Base-by-base conservation (phyloP, 345 rosid species). In the Hevea brasiliensis region DNA sequence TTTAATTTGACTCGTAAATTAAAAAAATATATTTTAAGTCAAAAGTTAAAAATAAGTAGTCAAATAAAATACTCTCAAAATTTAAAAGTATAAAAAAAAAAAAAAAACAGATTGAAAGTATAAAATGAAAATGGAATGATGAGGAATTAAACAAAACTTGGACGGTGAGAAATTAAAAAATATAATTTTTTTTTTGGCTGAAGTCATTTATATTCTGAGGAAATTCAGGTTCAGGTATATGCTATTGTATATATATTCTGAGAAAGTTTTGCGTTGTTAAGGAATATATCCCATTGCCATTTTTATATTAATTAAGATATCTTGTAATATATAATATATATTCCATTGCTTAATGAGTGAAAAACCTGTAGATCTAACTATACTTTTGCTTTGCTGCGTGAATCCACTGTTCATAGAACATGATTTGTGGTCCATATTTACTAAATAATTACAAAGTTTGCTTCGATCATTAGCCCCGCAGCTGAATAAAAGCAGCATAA, bases 361-460 rank as follows among this genome's bases (percentile, higher is more conserved):
- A 74, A 81, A 68, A 44, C 29, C 23, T 56, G 60, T 23, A 29
- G 14, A 23, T 29, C 69, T 29, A 68, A 44, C 47, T 32, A 61
- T 61, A 62, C 63, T 67, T 27, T 50, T 23, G n/a, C n/a, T n/a
- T n/a, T n/a, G n/a, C 68, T 44, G 71, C 74, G 50, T 73, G 76
- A 70, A 73, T 48, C 4, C 60, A 76, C 78, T 70, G 81, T 79
- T 70, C 17, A 70, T n/a, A 65, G 70, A 65, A 76, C 76, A 55
- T 67, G 74, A 48, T 35, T 79, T 82, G 85, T 79, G 82, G 85
- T 79, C 85, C 81, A 60, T 54, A 41, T 17, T 81, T 15, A 24
- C 21, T 54, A 57, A 73, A 76, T 26, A 42, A 62, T 74, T 60
- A 1, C 61, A 71, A 18, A 67, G 55, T 68, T 55, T 59, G 57